Conservation (phyloP, 2,329 filamentous ascomycete species). For the Colletotrichum agaves region DNA sequence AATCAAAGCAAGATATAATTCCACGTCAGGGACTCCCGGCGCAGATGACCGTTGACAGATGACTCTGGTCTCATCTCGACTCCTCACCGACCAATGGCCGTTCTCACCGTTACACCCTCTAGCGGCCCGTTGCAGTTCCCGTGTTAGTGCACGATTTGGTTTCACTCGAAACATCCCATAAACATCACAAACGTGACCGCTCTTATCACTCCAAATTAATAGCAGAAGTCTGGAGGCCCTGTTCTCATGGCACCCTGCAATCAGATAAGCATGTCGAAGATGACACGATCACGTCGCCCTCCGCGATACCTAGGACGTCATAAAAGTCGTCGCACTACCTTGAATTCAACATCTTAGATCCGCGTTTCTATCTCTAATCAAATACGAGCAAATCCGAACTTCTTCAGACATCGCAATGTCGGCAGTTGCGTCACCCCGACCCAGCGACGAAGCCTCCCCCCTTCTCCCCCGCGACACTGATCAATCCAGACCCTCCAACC, state of each 20-base stretch:
- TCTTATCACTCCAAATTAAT: neutral
- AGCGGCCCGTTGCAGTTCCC: slow-evolving; percentile 24
- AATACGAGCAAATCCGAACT: too few species aligned
- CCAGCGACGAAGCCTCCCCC: slow-evolving; percentile 10
- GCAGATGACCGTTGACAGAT: slow-evolving; percentile 14
- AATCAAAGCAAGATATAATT: neutral
- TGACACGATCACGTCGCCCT: neutral
- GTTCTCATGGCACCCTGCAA: neutral
- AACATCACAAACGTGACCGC: slow-evolving; percentile 8
- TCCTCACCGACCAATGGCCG: slow-evolving; percentile 13
- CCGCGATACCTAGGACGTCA: neutral
- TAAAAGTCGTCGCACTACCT: neutral
- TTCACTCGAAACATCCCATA: neutral
- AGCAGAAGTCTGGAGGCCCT: neutral
- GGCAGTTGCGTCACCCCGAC: slow-evolving; percentile 1
- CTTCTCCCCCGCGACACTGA: slow-evolving; percentile 13
- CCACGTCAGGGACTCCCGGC: neutral
- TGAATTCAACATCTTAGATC: too few species aligned
- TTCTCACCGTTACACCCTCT: slow-evolving; percentile 18
- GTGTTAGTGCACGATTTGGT: slow-evolving; percentile 11
- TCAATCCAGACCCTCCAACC: slow-evolving; percentile 49
- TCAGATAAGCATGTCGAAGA: neutral
- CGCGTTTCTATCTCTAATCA: too few species aligned
- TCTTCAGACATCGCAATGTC: slow-evolving; percentile 11
- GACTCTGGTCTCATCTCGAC: slow-evolving; percentile 25